Conservation (phyloP, 2,329 filamentous ascomycete genomes). For the Fusarium guadeloupense region DNA sequence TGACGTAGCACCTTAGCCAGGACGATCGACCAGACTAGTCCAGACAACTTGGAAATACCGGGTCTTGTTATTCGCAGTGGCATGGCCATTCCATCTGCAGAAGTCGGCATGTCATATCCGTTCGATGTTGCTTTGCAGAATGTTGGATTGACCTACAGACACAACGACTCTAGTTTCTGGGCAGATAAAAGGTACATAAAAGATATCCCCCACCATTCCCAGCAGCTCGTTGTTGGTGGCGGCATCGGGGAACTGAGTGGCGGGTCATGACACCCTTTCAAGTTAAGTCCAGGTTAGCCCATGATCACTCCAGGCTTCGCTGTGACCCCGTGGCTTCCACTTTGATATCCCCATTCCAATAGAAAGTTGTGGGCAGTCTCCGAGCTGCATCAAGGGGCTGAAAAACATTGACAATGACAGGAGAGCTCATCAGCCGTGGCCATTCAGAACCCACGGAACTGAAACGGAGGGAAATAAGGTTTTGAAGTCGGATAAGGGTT, state of each 20-base stretch:
- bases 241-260: not conserved
- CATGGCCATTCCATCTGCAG: too few relatives aligned
- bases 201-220: too few relatives aligned
- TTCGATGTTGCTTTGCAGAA: not conserved
- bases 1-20: too few relatives aligned
- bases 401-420: not conserved
- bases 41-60: too few relatives aligned
- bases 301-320: not conserved
- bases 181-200: not conserved
- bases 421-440: not conserved
- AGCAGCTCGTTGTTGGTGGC: not conserved
- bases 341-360: not conserved
- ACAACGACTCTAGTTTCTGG: too few relatives aligned
- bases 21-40: too few relatives aligned
- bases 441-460: not conserved
- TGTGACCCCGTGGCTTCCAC: not conserved
- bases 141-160: not conserved
- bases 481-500: not conserved
- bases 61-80: too few relatives aligned
- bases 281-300: not conserved
- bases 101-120: too few relatives aligned
- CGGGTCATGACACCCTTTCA: not conserved
- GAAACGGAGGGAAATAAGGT: not conserved
- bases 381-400: not conserved
- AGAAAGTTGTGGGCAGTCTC: not conserved